Evolutionary conservation across 2,329 filamentous ascomycete species (phyloP), one percentile per base, ranked within the genome.

Genomic region (Fusarium acutatum): DNA sequence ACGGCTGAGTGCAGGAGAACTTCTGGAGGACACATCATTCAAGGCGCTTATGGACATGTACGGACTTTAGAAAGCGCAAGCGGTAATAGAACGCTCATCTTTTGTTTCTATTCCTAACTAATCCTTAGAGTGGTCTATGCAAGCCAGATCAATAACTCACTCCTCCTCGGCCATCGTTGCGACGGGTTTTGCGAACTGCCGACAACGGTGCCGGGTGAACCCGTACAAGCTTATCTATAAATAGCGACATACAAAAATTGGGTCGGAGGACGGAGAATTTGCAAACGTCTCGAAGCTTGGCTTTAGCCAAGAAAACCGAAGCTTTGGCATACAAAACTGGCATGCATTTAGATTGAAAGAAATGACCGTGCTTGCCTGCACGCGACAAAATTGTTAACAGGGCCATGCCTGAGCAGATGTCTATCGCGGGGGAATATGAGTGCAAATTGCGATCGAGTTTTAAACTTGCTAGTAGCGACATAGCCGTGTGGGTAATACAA

Each of bases 321-420:
- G 40, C 3, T 18, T 7, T 18, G n/a, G 30, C n/a, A 28, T 20
- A 7, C 6, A 20, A 17, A 2, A 34, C 18, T 22, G n/a, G 20
- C 12, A 13, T 14, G 26, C 22, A 60, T 52, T 9, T 4, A 26
- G 1, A 12, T 20, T 22, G 4, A 17, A 0, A 0, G 6, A 24
- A 32, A 32, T 24, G 1, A 5, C 13, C 13, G 1, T 22, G 3
- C 6, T 28, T 50, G 6, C 6, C 28, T 32, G 15, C 22, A 32
- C 0, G 28, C 22, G 1, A n/a, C 10, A 8, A n/a, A n/a, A 13
- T 1, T 0, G 2, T 24, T 9, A 0, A 1, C 30, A 50, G 15
- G 47, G 4, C 4, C 17, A 10, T 34, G 17, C 22, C 3, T 14
- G 47, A 11, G 14, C 0, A 9, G 6, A 34, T 20, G 1, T 14